Evolutionary conservation across 2,329 filamentous ascomycete species (phyloP).

Genomic region (Talaromyces sp.): DNA sequence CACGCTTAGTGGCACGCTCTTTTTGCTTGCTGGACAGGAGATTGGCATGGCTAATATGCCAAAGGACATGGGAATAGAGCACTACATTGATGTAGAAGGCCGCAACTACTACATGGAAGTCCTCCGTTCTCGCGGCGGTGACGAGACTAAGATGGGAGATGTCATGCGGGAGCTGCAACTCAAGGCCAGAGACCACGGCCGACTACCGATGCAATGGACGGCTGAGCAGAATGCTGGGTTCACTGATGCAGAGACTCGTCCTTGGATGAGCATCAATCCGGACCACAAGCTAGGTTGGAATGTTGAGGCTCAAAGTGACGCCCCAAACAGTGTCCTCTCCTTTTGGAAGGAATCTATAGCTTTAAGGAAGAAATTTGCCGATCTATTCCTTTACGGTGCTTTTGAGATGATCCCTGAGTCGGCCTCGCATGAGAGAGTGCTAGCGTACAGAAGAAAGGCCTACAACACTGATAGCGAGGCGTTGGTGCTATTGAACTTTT

Average conservation of each 20-base stretch:
- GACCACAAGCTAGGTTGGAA: constrained; percentile 52
- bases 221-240: constrained; percentile 52
- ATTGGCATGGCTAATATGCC: constrained; percentile 14
- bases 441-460: background rate
- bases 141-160: constrained; percentile 7
- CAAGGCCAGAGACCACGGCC: constrained; percentile 53
- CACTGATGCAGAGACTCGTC: constrained; percentile 38
- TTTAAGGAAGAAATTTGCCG: background rate
- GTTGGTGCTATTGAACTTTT: background rate
- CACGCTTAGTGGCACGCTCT: constrained; percentile 31
- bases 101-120: constrained; percentile 12
- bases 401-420: constrained; percentile 20
- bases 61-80: constrained; percentile 4
- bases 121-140: constrained; percentile 2
- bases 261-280: constrained; percentile 64
- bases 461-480: background rate
- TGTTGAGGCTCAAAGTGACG: constrained; percentile 34
- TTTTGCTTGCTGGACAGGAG: constrained; percentile 13
- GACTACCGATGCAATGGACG: constrained; percentile 64
- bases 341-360: constrained; percentile 53
- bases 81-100: constrained; percentile 13
- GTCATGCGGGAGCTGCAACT: constrained; percentile 12
- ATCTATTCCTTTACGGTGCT: background rate
- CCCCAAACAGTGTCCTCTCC: constrained; percentile 43
- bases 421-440: background rate